Base-by-base conservation (phyloP, 371 early-diverging fungal species). In the Mucor velutinosus region DNA sequence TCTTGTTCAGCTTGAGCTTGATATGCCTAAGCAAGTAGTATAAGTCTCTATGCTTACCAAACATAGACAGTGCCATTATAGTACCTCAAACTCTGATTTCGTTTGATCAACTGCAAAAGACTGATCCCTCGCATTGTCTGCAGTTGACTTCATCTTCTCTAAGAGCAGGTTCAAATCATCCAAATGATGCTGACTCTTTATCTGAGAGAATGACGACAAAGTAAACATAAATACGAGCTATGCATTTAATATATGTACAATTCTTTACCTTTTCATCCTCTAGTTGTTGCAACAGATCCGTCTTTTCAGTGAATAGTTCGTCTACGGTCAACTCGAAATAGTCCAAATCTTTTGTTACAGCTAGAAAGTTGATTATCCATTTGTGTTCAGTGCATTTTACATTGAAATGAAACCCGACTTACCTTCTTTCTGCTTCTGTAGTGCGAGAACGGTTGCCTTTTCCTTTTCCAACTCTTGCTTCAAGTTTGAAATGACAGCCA, bases 251-350 rank as follows among this genome's bases (percentile, higher is more conserved):
- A 51, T 51, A 51, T 51, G 51, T 51, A 51, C 14, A 23, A 25
- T 25, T 23, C 12, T 7, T 51, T 59, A 80, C 74, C 68, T 77
- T 79, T 64, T 77, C 78, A 35, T 77, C 73, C 58, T 82, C 83
- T 11, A 72, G 58, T 45, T 80, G 75, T 35, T 76, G 77, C 5
- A 72, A 45, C 11, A 82, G 57, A 12, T 71, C 58, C 5, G 72
- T 75, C 37, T 82, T 82, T 58, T 80, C 65, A 73, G 85, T 70
- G 79, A 86, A 74, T 29, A 82, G 33, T 67, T 85, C 79, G 74
- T 90, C 77, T 60, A 84, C 67, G 49, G 82, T 72, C 39, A 83
- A 37, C 73, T 83, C 63, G 27, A 82, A 75, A 35, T 80, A 82
- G 29, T 82, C 83, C 8, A 82, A 69, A 66, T 82, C 83, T 32